Conservation (phyloP, 306 rosid genomes). For the Begonia masoniana region DNA sequence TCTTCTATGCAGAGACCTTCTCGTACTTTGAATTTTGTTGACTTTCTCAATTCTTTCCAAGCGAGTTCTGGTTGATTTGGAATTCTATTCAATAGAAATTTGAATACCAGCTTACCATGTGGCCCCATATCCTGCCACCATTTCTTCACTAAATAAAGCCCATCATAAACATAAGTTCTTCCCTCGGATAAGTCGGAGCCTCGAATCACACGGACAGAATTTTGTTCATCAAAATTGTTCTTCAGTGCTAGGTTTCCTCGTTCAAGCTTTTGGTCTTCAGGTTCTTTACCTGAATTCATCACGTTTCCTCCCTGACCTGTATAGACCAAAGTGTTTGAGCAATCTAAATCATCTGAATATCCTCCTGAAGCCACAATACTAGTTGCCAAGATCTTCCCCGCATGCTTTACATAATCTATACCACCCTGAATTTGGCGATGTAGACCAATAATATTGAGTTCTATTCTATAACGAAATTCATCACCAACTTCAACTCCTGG, state of each 20-base stretch:
- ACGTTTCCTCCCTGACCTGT: slow-evolving; percentile 93
- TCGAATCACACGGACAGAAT: slow-evolving; percentile 82
- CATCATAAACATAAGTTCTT: slow-evolving; percentile 68
- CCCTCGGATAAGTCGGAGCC: slow-evolving; percentile 60
- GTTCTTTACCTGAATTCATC: slow-evolving; percentile 42
- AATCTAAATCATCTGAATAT: slow-evolving; percentile 56
- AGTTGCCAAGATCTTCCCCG: slow-evolving; percentile 50
- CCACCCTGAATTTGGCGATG: slow-evolving; percentile 75
- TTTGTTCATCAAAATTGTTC: slow-evolving; percentile 51
- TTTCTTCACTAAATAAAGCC: slow-evolving; percentile 55
- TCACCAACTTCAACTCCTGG: slow-evolving; percentile 95
- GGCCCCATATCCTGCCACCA: slow-evolving; percentile 75
- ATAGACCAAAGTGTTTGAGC: slow-evolving; percentile 57
- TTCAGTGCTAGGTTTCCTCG: slow-evolving; percentile 90
- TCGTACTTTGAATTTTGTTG: slow-evolving; percentile 52
- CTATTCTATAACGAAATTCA: slow-evolving; percentile 78
- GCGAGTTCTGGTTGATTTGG: slow-evolving; percentile 83
- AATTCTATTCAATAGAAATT: slow-evolving; percentile 55
- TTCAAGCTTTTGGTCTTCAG: slow-evolving; percentile 93
- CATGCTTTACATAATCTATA: slow-evolving; percentile 55
- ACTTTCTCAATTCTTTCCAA: slow-evolving; percentile 63
- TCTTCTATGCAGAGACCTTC: slow-evolving; percentile 62
- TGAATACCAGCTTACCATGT: slow-evolving; percentile 67
- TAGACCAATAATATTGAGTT: slow-evolving; percentile 69
- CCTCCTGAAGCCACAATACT: slow-evolving; percentile 86